Conservation (phyloP, 805 yeast species). For the Debaryomyces prosopidis region DNA sequence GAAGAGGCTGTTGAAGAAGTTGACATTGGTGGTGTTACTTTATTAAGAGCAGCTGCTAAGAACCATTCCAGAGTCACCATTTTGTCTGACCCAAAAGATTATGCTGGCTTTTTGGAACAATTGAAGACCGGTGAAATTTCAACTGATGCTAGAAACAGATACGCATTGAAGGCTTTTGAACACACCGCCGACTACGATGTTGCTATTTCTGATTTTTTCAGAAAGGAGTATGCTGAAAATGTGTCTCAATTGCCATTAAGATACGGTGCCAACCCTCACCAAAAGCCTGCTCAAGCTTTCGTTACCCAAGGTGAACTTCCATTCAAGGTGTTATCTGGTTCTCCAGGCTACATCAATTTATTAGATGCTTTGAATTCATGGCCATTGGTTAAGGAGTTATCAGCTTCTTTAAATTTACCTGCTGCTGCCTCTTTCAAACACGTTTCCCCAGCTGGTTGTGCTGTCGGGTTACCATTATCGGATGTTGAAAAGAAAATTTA, state of each 20-base stretch:
- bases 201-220: conserved; percentile 93
- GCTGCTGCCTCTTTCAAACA: conserved; percentile 99
- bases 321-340: conserved; percentile 88
- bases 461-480: conserved; percentile 90
- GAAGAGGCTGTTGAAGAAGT: conserved; percentile 98
- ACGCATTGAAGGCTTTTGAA: conserved; percentile 96
- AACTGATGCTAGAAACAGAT: conserved; percentile 69
- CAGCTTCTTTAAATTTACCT: conserved; percentile 90
- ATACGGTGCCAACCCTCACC: conserved; percentile 99
- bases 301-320: conserved; percentile 87
- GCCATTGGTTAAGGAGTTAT: conserved; percentile 97
- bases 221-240: conserved; percentile 94
- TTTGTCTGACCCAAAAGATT: conserved; percentile 91
- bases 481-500: conserved; percentile 93
- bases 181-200: conserved; percentile 98
- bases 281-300: conserved; percentile 97
- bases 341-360: conserved; percentile 97
- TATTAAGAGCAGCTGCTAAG: conserved; percentile 97
- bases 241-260: conserved; percentile 88
- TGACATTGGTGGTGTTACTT: conserved; percentile 96
- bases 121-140: conserved; percentile 73
- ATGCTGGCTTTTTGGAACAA: conserved; percentile 83
- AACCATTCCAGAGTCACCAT: conserved; percentile 96
- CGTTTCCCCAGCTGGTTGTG: conserved; percentile 98
- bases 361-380: conserved; percentile 97